phyloP scores from a whole-genome alignment of 345 rosid species.

The Jatropha curcas region DNA sequence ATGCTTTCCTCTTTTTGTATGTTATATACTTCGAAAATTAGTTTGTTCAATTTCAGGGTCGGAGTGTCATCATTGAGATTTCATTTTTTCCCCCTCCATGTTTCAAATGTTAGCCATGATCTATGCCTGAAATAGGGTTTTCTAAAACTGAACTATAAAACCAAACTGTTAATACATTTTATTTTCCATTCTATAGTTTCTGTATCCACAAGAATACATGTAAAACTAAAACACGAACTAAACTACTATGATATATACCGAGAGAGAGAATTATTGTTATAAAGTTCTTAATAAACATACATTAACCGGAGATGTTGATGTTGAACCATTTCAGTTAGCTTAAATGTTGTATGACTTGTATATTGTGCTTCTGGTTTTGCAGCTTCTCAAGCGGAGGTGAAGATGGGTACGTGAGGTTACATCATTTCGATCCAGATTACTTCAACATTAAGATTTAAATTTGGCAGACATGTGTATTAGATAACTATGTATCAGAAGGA shows the following conservation, averaged over 20 bases:
- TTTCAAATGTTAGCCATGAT: background rate
- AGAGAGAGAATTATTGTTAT: too few relatives aligned
- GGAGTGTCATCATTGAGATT: background rate
- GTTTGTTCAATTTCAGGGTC: background rate
- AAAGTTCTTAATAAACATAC: background rate
- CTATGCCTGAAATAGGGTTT: background rate
- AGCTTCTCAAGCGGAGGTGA: constrained; percentile 99
- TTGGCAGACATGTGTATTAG: background rate
- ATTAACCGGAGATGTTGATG: background rate
- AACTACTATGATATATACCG: too few relatives aligned
- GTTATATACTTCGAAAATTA: background rate
- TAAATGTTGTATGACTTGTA: background rate
- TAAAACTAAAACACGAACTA: too few relatives aligned
- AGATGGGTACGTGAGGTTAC: constrained; percentile 92
- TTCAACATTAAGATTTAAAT: constrained; percentile 59
- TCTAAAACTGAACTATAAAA: too few relatives aligned
- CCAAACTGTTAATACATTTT: too few relatives aligned
- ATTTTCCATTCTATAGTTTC: too few relatives aligned
- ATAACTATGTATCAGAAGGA: background rate
- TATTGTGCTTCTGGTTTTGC: background rate
- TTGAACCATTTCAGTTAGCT: background rate
- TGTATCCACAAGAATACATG: too few relatives aligned
- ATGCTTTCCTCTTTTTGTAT: constrained; percentile 7
- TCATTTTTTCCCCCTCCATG: background rate
- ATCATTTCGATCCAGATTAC: constrained; percentile 87